Evolutionary conservation across 495 filamentous ascomycete genomes (phyloP).

Genomic region (Echria macrotheca): DNA sequence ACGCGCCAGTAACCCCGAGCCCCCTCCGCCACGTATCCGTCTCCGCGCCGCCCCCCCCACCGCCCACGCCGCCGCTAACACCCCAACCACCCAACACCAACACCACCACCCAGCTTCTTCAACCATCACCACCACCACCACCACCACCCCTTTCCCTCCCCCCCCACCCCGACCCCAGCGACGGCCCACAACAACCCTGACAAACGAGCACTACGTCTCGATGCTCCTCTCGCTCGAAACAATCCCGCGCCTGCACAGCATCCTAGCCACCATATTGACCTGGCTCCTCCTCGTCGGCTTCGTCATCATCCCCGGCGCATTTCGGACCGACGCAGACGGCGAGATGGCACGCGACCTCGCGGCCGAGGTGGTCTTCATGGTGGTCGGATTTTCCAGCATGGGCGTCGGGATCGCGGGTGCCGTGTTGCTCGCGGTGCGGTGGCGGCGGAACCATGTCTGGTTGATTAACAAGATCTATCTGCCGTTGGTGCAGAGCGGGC

Average conservation of each 20-base stretch:
- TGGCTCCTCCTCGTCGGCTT: conserved; percentile 39
- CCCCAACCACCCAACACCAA: not conserved
- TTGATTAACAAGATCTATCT: conserved; percentile 39
- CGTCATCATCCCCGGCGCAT: conserved; percentile 37
- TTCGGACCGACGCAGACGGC: no score
- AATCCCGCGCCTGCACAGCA: conserved; percentile 33
- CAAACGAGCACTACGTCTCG: conserved; percentile 31
- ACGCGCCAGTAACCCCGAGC: conserved; percentile 17
- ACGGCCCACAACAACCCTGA: not conserved
- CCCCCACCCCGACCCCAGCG: not conserved
- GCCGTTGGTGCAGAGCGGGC: conserved; percentile 37
- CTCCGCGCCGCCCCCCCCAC: conserved; percentile 35
- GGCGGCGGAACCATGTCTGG: conserved; percentile 41
- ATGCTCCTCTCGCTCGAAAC: conserved; percentile 36
- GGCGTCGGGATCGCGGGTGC: conserved; percentile 13
- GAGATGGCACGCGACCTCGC: no score
- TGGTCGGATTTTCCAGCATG: conserved; percentile 28
- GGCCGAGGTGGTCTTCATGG: conserved; percentile 6
- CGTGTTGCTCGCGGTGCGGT: conserved; percentile 22
- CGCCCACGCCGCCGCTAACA: not conserved
- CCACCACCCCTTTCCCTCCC: not conserved
- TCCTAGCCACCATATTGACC: conserved; percentile 26
- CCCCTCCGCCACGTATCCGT: conserved; percentile 20
- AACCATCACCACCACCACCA: not conserved
- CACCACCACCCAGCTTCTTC: not conserved